Evolutionary conservation across 169 alveolate species (phyloP).

Genomic region (Besnoitia besnoiti): DNA sequence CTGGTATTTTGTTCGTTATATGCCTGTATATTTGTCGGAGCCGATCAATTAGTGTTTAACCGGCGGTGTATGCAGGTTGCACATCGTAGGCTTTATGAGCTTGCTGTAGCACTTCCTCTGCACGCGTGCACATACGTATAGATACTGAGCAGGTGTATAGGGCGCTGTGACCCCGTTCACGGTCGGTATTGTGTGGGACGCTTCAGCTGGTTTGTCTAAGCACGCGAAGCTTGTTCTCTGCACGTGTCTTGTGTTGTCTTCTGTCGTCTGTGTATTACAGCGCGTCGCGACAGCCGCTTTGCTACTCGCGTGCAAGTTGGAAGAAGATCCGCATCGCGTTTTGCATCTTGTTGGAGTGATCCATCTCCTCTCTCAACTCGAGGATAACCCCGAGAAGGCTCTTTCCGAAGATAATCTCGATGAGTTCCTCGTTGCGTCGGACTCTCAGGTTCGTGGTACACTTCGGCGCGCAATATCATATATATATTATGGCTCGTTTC

Average conservation of each 20-base stretch:
- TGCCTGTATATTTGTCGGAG: no score
- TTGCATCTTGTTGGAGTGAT: slow-evolving; percentile 83
- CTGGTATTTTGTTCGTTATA: no score
- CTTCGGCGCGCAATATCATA: background rate
- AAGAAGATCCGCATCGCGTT: slow-evolving; percentile 87
- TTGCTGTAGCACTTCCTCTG: no score
- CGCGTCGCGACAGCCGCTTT: slow-evolving; percentile 86
- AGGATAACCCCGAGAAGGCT: slow-evolving; percentile 15
- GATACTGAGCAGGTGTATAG: no score
- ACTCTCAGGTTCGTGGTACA: slow-evolving; percentile 42
- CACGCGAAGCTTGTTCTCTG: background rate
- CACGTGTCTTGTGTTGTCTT: background rate
- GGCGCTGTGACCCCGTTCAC: no score
- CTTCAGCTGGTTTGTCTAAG: no score
- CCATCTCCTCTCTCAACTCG: slow-evolving; percentile 72
- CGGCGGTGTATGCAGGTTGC: no score
- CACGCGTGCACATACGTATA: no score
- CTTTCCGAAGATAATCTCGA: slow-evolving; percentile 56
- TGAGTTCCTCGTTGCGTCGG: slow-evolving; percentile 39
- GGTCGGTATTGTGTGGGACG: no score
- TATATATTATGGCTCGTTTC: background rate
- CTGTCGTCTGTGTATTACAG: slow-evolving; percentile 51
- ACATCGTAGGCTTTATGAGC: no score
- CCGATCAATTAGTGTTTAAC: no score
- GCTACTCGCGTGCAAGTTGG: slow-evolving; percentile 88